Evolutionary conservation across 139 green algal genomes (phyloP), one percentile per base, ranked within the genome.

Genomic region (Chlamydomonas incerta): DNA sequence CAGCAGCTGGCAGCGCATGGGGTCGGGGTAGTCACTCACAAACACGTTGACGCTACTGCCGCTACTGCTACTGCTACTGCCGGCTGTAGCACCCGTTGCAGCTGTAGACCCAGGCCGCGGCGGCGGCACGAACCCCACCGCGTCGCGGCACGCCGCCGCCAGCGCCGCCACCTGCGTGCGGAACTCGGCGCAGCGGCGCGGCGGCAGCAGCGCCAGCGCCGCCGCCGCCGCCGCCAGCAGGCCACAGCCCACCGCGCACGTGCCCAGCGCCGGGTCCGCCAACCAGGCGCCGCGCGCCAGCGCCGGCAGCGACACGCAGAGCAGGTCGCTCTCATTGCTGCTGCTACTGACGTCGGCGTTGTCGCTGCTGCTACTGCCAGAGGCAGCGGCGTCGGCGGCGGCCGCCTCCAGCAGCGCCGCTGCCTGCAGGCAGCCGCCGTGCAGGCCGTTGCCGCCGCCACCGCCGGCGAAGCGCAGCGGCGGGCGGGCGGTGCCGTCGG

Each of bases 341-440:
- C 41, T 50, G 41, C 41, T 50, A 50, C 41, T 50, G 41, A 5
- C 41, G 41, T 50, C 76, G 63, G 23, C 76, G 23, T 20, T 13
- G 35, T 26, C 55, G 34, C 74, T 35, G 57, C 34, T 20, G 21
- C 21, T 3, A 1, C 17, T 26, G n/a, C 14, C n/a, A 9, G 63
- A 6, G 62, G 28, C 62, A 52, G 31, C 74, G 21, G 47, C 50
- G 0, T n/a, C 31, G 33, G 28, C 74, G 0, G 69, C 79, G 35
- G 71, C 80, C 63, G 46, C 24, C 26, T 81, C 74, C 31, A 96
- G 81, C 79, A 96, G 87, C 31, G 72, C 83, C 21, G 82, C 71
- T 33, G 93, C 85, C 89, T 96, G 92, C 90, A 96, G 85, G 87
- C 96, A 68, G 47, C 68, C 34, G 31, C 94, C 93, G 47, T 97